Conservation (phyloP, 202 grass and related monocot species). For the Schoenoplectus tabernaemontani region DNA sequence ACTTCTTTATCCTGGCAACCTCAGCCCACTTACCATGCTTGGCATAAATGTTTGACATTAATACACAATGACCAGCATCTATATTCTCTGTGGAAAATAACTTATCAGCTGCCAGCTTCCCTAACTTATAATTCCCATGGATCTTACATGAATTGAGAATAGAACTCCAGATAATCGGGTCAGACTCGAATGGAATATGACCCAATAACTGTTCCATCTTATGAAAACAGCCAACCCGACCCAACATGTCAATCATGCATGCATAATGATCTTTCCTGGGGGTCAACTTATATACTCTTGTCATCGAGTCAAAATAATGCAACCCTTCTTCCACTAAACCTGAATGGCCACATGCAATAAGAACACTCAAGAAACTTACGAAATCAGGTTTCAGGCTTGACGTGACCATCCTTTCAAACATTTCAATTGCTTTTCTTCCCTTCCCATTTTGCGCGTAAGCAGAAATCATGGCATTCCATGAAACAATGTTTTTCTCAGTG, state of each 20-base stretch:
- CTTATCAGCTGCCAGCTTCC: slow-evolving; percentile 57
- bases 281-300: slow-evolving; percentile 32
- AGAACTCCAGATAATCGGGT: slow-evolving; percentile 75
- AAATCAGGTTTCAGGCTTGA: slow-evolving; percentile 56
- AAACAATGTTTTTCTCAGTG: slow-evolving; percentile 67
- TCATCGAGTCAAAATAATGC: slow-evolving; percentile 66
- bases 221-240: slow-evolving; percentile 53
- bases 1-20: slow-evolving; percentile 62
- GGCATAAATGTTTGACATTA: slow-evolving; percentile 86
- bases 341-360: slow-evolving; percentile 74
- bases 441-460: slow-evolving; percentile 71
- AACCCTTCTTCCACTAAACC: slow-evolving; percentile 66
- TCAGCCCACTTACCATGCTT: slow-evolving; percentile 77
- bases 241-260: slow-evolving; percentile 68
- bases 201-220: slow-evolving; percentile 51
- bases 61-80: slow-evolving; percentile 57
- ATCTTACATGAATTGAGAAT: slow-evolving; percentile 84
- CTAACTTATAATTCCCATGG: slow-evolving; percentile 73
- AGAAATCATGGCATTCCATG: slow-evolving; percentile 75
- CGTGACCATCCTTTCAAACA: slow-evolving; percentile 67
- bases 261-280: slow-evolving; percentile 79
- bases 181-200: slow-evolving; percentile 53
- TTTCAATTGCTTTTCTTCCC: slow-evolving; percentile 54
- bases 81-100: slow-evolving; percentile 50
- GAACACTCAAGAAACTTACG: slow-evolving; percentile 70